phyloP scores from a whole-genome alignment of 805 yeast species.

The Candida sanyiensis region DNA sequence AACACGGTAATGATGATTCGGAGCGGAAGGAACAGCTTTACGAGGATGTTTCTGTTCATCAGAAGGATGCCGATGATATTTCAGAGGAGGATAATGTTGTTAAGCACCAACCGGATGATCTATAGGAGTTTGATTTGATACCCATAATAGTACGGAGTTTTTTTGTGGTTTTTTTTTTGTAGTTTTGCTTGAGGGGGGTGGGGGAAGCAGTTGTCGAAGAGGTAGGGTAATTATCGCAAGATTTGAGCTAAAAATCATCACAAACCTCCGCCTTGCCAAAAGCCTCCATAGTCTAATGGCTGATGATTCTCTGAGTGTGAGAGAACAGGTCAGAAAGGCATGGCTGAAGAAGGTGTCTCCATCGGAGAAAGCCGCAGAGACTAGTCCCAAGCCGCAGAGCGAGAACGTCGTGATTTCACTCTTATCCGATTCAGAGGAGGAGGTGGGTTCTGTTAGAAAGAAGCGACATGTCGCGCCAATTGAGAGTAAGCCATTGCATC shows the following conservation, averaged over 20 bases:
- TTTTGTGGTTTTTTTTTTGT: no score
- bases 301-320: slow-evolving; percentile 7
- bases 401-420: slow-evolving; percentile 3
- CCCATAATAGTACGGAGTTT: no score
- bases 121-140: no score
- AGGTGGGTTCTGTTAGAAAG: slow-evolving; percentile 1
- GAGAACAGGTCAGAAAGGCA: slow-evolving; percentile 15
- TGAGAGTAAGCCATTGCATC: not conserved
- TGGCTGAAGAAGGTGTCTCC: slow-evolving; percentile 11
- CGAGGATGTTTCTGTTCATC: slow-evolving; percentile 8
- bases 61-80: slow-evolving; percentile 4
- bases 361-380: not conserved
- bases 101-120: slow-evolving; percentile 11
- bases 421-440: slow-evolving; percentile 7
- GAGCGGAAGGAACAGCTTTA: slow-evolving; percentile 5
- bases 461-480: not conserved
- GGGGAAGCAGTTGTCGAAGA: no score
- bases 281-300: no score
- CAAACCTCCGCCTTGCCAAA: no score
- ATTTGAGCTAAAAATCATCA: no score
- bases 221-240: no score
- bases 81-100: slow-evolving; percentile 4
- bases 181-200: no score
- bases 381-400: not conserved
- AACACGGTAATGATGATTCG: not conserved